phyloP scores from a whole-genome alignment of 1,284 basidiomycete genomes.

The Naganishia liquefaciens region DNA sequence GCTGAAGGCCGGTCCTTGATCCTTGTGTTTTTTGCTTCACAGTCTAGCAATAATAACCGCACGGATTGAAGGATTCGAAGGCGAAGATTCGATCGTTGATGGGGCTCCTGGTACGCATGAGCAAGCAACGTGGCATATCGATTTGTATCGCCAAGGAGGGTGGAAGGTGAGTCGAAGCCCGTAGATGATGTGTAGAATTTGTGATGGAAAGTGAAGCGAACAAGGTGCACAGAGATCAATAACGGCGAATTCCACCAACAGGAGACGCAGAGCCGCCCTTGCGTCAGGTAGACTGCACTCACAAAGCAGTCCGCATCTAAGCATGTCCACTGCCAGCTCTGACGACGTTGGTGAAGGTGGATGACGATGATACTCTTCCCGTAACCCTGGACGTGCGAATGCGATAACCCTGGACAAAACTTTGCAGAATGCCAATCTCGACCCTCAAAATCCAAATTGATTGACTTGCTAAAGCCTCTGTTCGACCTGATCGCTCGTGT shows the following conservation, averaged over 20 bases:
- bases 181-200: neutral
- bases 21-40: neutral
- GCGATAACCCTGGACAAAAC: too few species aligned
- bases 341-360: too few species aligned
- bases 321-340: too few species aligned
- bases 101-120: neutral
- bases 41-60: neutral
- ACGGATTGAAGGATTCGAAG: neutral
- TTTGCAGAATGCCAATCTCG: too few species aligned
- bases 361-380: too few species aligned
- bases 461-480: too few species aligned
- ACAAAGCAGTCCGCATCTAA: too few species aligned
- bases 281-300: too few species aligned
- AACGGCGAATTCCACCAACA: neutral
- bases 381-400: too few species aligned
- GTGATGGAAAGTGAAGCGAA: neutral
- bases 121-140: neutral
- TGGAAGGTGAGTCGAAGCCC: constrained; percentile 1
- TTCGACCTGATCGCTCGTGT: neutral
- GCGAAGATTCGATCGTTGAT: neutral
- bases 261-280: too few species aligned
- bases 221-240: neutral
- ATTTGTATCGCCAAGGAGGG: neutral
- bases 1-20: neutral
- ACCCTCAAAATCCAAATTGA: too few species aligned